These are phyloP conservation scores for Raddia guianensis DNA, from an alignment of 176 grass and related monocot genomes.

Conservation along the genomic window DNA sequence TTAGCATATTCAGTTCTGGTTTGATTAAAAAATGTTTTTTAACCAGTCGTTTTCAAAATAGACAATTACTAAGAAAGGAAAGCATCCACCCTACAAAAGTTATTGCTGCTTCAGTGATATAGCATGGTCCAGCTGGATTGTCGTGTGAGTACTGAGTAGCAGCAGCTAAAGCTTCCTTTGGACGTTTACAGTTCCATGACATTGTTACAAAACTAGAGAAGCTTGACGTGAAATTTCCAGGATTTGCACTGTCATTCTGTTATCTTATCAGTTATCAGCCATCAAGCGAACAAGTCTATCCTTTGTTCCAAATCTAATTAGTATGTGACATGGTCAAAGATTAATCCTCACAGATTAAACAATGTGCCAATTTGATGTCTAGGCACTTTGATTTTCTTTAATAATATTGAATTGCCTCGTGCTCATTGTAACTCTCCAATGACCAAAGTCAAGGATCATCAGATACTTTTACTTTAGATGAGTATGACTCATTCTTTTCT, in stretches of 20 bases:
- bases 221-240: background rate
- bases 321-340: background rate
- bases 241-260: background rate
- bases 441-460: background rate
- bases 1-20: background rate
- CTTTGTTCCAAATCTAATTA: background rate
- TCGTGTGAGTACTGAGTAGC: background rate
- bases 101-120: background rate
- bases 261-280: background rate
- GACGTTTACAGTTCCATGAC: background rate
- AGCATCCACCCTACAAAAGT: background rate
- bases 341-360: background rate
- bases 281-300: background rate
- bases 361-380: background rate
- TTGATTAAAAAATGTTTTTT: background rate
- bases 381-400: background rate
- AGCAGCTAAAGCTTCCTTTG: background rate
- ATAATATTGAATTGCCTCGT: background rate
- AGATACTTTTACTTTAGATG: conserved; percentile 28
- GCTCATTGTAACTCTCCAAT: too few relatives aligned
- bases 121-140: background rate
- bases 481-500: background rate
- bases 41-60: background rate
- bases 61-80: background rate
- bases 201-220: background rate